Evolutionary conservation across 176 grass and related monocot genomes (phyloP), one percentile per base, ranked within the genome.

Genomic region (Guadua angustifolia): DNA sequence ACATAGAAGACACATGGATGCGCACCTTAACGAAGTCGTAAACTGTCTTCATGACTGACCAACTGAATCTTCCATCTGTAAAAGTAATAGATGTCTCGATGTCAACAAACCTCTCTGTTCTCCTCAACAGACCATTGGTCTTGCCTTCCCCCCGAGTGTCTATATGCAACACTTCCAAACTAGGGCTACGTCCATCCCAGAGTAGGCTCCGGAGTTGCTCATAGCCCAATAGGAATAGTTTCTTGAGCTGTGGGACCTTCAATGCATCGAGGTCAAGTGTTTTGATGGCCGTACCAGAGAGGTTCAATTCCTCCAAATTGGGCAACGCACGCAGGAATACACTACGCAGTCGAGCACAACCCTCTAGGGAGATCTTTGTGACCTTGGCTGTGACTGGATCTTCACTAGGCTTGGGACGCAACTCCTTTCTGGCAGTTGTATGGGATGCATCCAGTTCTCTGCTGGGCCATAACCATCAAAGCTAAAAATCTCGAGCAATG

Each of bases 61-160:
- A 69, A 55, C 16, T 10, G 9, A 55, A 81, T 11, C 78, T 81
- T 55, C 32, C 46, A 69, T 81, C 49, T 4, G n/a, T 69, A n/a
- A 55, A 55, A 25, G 7, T 50, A 16, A 80, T 15, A 17, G 1
- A 4, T 36, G 2, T 36, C 35, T 36, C 4, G 35, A 36, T 36
- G 2, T 36, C 35, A 36, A 36, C 35, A 36, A 36, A 36, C 35
- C 35, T 6, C 5, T 5, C 7, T 25, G 0, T 55, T 15, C 33
- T 55, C 6, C 7, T 3, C 14, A 69, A 0, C 13, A 69, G 12
- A 55, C 18, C 46, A 16, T 0, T 53, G 63, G 42, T 39, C 49
- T 63, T 7, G 15, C 1, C 12, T 5, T 18, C 2, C 12, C 2
- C 2, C 13, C 5, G 13, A 1, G 14, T 69, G 7, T 69, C 78